phyloP scores from a whole-genome alignment of 345 rosid genomes.

The Aquilaria yunnanensis region DNA sequence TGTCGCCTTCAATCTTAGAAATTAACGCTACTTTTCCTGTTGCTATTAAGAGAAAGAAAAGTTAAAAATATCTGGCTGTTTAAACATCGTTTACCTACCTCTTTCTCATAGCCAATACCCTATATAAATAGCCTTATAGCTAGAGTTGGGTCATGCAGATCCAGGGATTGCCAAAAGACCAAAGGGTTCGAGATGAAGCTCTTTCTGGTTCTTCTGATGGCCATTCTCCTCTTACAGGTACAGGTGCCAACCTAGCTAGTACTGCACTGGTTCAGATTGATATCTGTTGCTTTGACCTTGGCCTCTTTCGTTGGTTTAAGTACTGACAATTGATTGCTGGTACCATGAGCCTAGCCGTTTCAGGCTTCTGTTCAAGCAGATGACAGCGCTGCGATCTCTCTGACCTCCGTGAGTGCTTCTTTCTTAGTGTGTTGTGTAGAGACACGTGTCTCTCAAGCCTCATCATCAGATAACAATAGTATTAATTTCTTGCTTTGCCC shows the following conservation, averaged over 20 bases:
- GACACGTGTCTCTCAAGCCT: not conserved
- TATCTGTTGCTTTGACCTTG: no score
- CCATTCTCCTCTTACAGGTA: slow-evolving; percentile 25
- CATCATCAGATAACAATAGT: not conserved
- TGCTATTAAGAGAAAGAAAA: no score
- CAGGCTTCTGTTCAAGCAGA: slow-evolving; percentile 20
- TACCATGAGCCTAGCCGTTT: not conserved
- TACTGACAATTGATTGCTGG: not conserved
- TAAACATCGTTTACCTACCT: no score
- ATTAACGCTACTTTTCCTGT: no score
- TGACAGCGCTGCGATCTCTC: slow-evolving; percentile 8
- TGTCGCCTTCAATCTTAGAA: no score
- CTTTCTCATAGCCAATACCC: no score
- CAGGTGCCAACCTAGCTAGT: no score
- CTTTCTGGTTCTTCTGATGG: slow-evolving; percentile 13
- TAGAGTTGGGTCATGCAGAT: not conserved
- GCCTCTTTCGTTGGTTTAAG: not conserved
- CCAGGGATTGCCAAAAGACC: no score
- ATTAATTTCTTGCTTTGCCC: not conserved
- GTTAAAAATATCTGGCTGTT: no score
- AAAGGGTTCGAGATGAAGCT: slow-evolving; percentile 20
- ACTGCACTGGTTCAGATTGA: not conserved
- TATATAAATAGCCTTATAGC: slow-evolving; percentile 6
- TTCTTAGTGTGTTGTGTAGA: not conserved
- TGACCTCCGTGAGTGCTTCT: slow-evolving; percentile 13